A percentile compares a stretch with the other conserved stretches of the same genome.
These are phyloP conservation scores for Apiospora marii DNA, from an alignment of 2,329 filamentous ascomycete species.

Conservation along the genomic window DNA sequence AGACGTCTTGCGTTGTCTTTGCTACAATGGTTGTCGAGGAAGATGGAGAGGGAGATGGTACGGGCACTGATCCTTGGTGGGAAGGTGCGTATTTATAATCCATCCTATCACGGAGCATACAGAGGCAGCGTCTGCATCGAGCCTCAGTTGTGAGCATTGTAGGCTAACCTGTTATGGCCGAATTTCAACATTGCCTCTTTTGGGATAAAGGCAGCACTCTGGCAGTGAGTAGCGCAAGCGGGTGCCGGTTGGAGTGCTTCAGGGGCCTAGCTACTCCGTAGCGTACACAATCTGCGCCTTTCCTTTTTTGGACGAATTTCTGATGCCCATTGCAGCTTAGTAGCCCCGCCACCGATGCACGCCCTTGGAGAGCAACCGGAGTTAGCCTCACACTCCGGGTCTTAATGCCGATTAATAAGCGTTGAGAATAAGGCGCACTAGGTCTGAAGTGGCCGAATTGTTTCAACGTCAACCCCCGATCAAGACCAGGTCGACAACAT, in stretches of 20 bases:
- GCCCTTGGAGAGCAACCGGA: neutral
- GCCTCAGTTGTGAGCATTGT: neutral
- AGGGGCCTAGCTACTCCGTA: neutral
- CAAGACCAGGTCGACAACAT: neutral
- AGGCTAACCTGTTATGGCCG: neutral
- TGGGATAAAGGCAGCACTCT: neutral
- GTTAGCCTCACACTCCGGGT: neutral
- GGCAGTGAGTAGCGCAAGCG: no score
- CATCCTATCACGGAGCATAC: neutral
- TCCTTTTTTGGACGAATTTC: neutral
- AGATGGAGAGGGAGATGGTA: accelerated
- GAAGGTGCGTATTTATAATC: neutral
- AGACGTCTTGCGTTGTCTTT: neutral
- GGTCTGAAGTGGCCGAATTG: neutral
- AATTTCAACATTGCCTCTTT: neutral
- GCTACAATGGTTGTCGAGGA: no score
- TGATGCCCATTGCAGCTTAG: neutral
- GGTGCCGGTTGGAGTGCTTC: neutral
- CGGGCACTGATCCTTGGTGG: accelerated
- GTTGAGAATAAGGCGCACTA: neutral
- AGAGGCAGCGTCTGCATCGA: neutral
- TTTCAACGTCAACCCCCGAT: neutral
- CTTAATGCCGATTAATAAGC: neutral
- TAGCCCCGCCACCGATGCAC: neutral
- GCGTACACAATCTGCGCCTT: neutral